A percentile compares a stretch with the other conserved stretches of the same genome.
These are phyloP conservation scores for Paramecium biaurelia DNA, from an alignment of 73 alveolate species.

Conservation along the genomic window DNA sequence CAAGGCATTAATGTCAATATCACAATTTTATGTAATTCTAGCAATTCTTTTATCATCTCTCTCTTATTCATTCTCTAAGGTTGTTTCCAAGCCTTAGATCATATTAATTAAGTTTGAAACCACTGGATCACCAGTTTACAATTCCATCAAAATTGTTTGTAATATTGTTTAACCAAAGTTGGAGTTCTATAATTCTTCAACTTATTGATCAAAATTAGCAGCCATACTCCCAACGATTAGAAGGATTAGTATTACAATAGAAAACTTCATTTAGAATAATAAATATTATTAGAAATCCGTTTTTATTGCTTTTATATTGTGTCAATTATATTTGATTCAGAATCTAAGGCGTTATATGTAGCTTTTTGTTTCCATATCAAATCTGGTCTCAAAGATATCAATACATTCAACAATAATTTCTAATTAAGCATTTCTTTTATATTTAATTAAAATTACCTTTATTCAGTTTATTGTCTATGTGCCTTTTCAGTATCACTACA, in stretches of 20 bases:
- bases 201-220: neutral
- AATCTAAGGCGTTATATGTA: neutral
- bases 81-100: constrained; percentile 8
- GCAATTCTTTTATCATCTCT: constrained; percentile 53
- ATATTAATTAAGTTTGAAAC: constrained; percentile 27
- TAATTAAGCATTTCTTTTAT: neutral
- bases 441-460: constrained; percentile 20
- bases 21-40: constrained; percentile 47
- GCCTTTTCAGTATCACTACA: constrained; percentile 25
- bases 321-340: neutral
- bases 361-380: constrained; percentile 17
- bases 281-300: constrained; percentile 10
- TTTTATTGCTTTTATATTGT: neutral
- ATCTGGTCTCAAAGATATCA: constrained; percentile 20
- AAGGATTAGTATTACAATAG: neutral
- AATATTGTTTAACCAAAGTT: constrained; percentile 41
- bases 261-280: constrained; percentile 26
- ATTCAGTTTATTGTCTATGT: neutral
- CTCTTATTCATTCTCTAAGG: constrained; percentile 4
- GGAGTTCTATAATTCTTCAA: constrained; percentile 16
- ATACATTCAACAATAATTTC: neutral
- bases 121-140: constrained; percentile 48
- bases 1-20: neutral
- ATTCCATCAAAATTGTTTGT: constrained; percentile 47
- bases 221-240: neutral